Evolutionary conservation across 768 basidiomycete genomes (phyloP).

Genomic region (Mycena vitilis): DNA sequence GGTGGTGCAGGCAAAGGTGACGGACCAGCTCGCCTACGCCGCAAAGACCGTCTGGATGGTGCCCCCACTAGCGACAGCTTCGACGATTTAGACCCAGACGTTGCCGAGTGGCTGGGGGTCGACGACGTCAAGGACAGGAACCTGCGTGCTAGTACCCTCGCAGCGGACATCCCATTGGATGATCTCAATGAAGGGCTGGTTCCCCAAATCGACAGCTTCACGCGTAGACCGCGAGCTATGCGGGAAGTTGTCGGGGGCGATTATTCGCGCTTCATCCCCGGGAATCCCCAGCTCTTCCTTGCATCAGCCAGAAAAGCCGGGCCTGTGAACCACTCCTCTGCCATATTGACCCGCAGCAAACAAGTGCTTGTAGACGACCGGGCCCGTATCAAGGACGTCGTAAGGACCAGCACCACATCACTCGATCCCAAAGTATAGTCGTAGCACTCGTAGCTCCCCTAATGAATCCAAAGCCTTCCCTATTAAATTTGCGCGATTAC

Average conservation of each 20-base stretch:
- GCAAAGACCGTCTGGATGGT: too few species aligned
- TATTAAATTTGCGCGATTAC: conserved; percentile 22
- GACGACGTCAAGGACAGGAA: not conserved
- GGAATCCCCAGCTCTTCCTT: conserved; percentile 41
- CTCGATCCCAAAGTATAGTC: not conserved
- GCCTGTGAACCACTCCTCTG: conserved; percentile 55
- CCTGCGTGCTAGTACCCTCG: conserved; percentile 42
- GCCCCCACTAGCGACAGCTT: too few species aligned
- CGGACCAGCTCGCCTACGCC: not conserved
- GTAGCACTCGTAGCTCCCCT: too few species aligned
- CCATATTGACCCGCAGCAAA: conserved; percentile 56
- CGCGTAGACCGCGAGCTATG: conserved; percentile 37
- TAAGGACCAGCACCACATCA: conserved; percentile 37
- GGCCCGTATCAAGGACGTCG: conserved; percentile 52
- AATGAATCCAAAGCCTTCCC: conserved; percentile 3
- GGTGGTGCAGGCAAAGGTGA: not conserved
- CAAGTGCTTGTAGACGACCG: conserved; percentile 55
- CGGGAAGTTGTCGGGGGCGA: conserved; percentile 58
- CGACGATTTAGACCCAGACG: conserved; percentile 2
- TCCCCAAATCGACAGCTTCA: conserved; percentile 1
- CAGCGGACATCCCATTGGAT: conserved; percentile 19
- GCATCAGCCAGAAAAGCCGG: conserved; percentile 47
- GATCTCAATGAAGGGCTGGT: conserved; percentile 20
- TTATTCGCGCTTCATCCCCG: conserved; percentile 60
- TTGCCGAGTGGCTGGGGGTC: conserved; percentile 25